Evolutionary conservation across 2,329 filamentous ascomycete genomes (phyloP), one percentile per base, ranked within the genome.

Genomic region (Sclerotinia nivalis): DNA sequence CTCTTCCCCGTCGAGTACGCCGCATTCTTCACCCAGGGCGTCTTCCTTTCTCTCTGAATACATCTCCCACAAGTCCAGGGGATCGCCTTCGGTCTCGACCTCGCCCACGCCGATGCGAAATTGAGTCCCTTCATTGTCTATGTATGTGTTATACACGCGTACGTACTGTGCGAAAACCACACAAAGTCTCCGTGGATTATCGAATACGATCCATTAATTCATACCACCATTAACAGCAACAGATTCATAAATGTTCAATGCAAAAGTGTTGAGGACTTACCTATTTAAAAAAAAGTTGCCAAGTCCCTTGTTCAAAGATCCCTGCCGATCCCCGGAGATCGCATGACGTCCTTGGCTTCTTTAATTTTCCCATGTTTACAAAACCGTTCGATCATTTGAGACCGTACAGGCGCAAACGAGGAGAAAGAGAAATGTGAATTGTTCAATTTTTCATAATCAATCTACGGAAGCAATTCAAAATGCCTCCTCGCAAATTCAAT

Each of bases 41-140:
- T 47, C 37, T 47, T 22, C 43, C 43, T 31, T 10, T 12, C 66
- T 40, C 55, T 13, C n/a, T 66, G 59, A 18, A 72, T 59, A 68
- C 76, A 79, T 62, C 71, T 71, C 58, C 73, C 74, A 70, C 77
- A 78, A 34, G 74, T 77, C 77, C 77, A 77, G 25, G 45, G 59
- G 28, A 64, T 50, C 55, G 50, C 9, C 22, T 31, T 45, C n/a
- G 67, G 34, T 61, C 67, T 64, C 37, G 67, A 37, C 34, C 59
- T 64, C 66, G 52, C 69, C 62, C 60, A 60, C 31, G 70, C 56
- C 28, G 72, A 70, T 64, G 71, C 73, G 50, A 77, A 43, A 69
- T 69, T 75, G 40, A 76, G 65, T 43, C 72, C 74, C 61, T 75
- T 77, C 77, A 78, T 78, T 18, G 15, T 73, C 56, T 40, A 40